These are phyloP conservation scores for Zalaria sp. DNA, from an alignment of 2,329 filamentous ascomycete species.

Conservation along the genomic window DNA sequence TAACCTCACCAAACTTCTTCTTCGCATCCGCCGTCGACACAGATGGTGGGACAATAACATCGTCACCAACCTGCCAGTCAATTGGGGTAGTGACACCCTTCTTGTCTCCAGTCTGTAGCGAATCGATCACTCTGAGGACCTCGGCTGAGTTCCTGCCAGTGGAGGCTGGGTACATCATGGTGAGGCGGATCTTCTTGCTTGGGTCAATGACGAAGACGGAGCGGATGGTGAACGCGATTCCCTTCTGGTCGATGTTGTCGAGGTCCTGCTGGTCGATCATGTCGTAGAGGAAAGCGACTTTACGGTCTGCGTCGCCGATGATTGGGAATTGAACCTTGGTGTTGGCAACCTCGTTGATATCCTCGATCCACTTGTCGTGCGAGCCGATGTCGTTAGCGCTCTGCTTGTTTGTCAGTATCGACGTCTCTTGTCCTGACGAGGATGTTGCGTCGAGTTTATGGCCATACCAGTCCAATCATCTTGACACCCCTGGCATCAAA, in stretches of 20 bases:
- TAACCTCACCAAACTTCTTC: constrained; percentile 68
- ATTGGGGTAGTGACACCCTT: constrained; percentile 59
- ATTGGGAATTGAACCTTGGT: constrained; percentile 34
- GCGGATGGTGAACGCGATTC: constrained; percentile 82
- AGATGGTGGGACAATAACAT: constrained; percentile 79
- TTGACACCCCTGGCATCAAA: constrained; percentile 79
- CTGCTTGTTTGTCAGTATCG: constrained; percentile 12
- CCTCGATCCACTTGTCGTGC: constrained; percentile 81
- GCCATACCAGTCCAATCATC: constrained; percentile 59
- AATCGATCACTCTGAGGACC: constrained; percentile 44
- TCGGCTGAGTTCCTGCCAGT: constrained; percentile 54
- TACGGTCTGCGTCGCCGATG: constrained; percentile 35
- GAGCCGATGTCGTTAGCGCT: constrained; percentile 70
- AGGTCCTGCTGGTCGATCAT: constrained; percentile 26
- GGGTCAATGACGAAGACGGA: constrained; percentile 93
- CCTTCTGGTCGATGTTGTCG: constrained; percentile 19
- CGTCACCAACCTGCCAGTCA: constrained; percentile 48
- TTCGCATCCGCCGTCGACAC: constrained; percentile 75
- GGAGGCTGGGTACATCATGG: constrained; percentile 82
- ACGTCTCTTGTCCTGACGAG: too few species aligned
- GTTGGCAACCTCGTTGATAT: constrained; percentile 39
- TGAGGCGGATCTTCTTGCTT: constrained; percentile 82
- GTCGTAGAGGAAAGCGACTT: constrained; percentile 34
- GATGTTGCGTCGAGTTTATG: background rate
- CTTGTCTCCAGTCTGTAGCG: constrained; percentile 59